Evolutionary conservation across 1,284 basidiomycete species (phyloP), one percentile per base, ranked within the genome.

Genomic region (Pterulicium gracile): DNA sequence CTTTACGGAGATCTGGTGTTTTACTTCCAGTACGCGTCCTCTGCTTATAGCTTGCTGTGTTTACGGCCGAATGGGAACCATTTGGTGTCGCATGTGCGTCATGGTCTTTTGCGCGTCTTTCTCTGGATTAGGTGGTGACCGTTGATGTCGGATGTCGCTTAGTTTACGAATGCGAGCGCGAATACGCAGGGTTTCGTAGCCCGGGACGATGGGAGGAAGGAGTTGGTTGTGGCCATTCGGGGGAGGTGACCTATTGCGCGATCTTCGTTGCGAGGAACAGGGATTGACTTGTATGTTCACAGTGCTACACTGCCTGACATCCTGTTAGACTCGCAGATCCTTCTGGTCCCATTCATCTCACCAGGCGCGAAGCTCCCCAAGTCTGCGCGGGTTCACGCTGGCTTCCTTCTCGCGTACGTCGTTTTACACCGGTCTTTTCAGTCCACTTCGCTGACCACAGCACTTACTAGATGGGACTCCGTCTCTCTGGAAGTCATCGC

Each of bases 321-420:
- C 42, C 47, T 70, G 17, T 54, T 66, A 24, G 69, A 71, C 49
- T 46, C 57, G 1, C 57, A 65, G 44, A 49, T 69, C 4, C 22
- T 58, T 12, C 57, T 69, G 3, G 60, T 66, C 10, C 67, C 65
- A 15, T 59, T 62, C 34, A 47, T 63, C 18, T 55, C 58, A 17
- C 66, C 62, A 18, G 64, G 67, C 3, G 61, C 68, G 10, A 56
- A 55, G 20, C 54, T 59, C 24, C 64, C 66, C n/a, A 32, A 54
- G 67, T 69, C 42, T 49, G 61, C 61, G 10, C 56, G 57, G 15
- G 68, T 70, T 4, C 72, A 73, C 52, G 56, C 56, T 17, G 72
- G 72, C 2, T 73, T 73, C 50, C 58, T 72, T 13, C 20, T 61
- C 13, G 65, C 65, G 70, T 73, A 51, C 56, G 65, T 47, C 17